Percentiles rank a stretch among this genome's conserved stretches.
Conservation (phyloP, 768 basidiomycete species). For the Leccinum rimulosum region DNA sequence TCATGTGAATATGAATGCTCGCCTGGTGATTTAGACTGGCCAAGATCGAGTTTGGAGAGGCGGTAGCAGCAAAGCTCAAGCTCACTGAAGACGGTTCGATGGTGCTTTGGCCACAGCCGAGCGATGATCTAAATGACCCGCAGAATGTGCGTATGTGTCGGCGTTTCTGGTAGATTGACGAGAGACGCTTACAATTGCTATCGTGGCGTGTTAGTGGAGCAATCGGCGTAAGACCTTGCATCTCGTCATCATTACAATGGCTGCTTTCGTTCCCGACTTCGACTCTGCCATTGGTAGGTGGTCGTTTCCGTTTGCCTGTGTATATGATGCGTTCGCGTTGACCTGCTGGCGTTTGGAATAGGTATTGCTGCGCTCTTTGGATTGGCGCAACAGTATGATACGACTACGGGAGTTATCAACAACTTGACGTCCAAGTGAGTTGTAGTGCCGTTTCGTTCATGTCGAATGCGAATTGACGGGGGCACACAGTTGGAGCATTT, state of each 20-base stretch:
- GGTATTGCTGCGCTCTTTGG: slow-evolving; percentile 51
- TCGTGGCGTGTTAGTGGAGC: slow-evolving; percentile 39
- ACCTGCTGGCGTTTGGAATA: slow-evolving; percentile 10
- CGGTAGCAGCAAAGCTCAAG: slow-evolving; percentile 44
- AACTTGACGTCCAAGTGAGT: slow-evolving; percentile 45
- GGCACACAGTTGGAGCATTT: slow-evolving; percentile 43
- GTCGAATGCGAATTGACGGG: slow-evolving; percentile 5
- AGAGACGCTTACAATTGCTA: not conserved
- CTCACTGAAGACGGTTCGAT: slow-evolving; percentile 43
- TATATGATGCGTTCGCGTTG: not conserved
- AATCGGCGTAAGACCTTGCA: slow-evolving; percentile 44
- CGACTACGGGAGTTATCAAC: slow-evolving; percentile 49
- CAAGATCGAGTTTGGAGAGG: slow-evolving; percentile 47
- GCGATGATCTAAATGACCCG: slow-evolving; percentile 48
- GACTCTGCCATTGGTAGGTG: slow-evolving; percentile 47
- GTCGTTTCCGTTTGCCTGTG: not conserved
- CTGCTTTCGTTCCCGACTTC: slow-evolving; percentile 55
- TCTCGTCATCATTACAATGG: slow-evolving; percentile 47
- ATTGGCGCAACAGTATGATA: slow-evolving; percentile 42
- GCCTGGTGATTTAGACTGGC: slow-evolving; percentile 38
- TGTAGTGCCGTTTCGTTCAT: not conserved
- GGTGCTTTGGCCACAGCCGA: slow-evolving; percentile 56
- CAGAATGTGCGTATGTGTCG: slow-evolving; percentile 42
- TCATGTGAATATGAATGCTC: not conserved
- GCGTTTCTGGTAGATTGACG: not conserved